phyloP scores from a whole-genome alignment of 371 early-diverging fungal genomes.

The Conidiobolus incongruus region DNA sequence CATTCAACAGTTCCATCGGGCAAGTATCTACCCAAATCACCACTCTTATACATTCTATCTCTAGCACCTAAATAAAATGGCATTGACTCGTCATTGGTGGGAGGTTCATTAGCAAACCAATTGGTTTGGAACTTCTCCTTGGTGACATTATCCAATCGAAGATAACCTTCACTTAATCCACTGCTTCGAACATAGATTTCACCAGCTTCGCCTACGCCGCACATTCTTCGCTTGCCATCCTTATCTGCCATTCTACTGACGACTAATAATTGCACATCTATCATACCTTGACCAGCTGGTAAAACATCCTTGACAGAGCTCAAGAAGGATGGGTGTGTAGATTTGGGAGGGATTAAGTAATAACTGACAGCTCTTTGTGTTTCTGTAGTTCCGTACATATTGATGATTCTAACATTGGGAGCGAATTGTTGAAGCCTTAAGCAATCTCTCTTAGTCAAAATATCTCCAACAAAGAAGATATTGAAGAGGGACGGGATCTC shows the following conservation, averaged over 20 bases:
- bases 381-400: slow-evolving; percentile 98
- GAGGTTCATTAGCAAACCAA: slow-evolving; percentile 41
- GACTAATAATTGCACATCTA: slow-evolving; percentile 84
- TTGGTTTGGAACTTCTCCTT: slow-evolving; percentile 75
- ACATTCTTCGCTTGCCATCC: slow-evolving; percentile 31
- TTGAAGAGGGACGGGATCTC: slow-evolving; percentile 65
- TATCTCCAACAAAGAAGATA: slow-evolving; percentile 96
- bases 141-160: slow-evolving; percentile 63
- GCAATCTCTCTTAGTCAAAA: slow-evolving; percentile 92
- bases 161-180: slow-evolving; percentile 90
- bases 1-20: slow-evolving; percentile 92
- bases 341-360: slow-evolving; percentile 56
- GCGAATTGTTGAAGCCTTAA: slow-evolving; percentile 81
- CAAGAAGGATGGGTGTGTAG: slow-evolving; percentile 55
- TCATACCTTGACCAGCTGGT: slow-evolving; percentile 93
- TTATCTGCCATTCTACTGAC: slow-evolving; percentile 36
- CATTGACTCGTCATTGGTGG: slow-evolving; percentile 9
- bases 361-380: slow-evolving; percentile 95
- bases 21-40: slow-evolving; percentile 86
- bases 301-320: slow-evolving; percentile 85
- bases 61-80: slow-evolving; percentile 65
- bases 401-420: slow-evolving; percentile 67
- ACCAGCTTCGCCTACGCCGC: slow-evolving; percentile 92
- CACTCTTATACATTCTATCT: slow-evolving; percentile 90
- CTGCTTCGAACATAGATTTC: slow-evolving; percentile 90